Evolutionary conservation across 352 stramenopile species (phyloP), one percentile per base, ranked within the genome.

Genomic region (Phytopythium ostracodes): DNA sequence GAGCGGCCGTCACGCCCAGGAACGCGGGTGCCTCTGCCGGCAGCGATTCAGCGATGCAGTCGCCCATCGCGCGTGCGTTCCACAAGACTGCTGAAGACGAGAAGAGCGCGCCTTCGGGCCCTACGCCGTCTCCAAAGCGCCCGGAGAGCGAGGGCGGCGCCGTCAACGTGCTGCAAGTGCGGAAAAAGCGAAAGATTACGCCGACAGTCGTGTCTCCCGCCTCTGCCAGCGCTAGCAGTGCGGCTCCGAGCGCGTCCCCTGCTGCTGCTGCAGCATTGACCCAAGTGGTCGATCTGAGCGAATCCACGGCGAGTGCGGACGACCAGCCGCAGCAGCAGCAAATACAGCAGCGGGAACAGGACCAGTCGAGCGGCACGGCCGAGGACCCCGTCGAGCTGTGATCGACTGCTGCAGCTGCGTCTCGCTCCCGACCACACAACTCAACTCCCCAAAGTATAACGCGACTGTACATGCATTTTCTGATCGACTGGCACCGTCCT

Each of bases 171-270:
- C 62, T 95, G n/a, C 78, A 91, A 52, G 86, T 89, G 44, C 82
- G 81, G 49, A 95, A 95, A 65, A 93, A 93, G 70, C 81, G 82
- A 46, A 91, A 88, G 70, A 90, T 91, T 56, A 72, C 74, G 17
- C 75, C 82, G 22, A 73, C 71, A 47, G 65, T 78, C 11, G 72
- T 88, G 53, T 46, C 59, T 22, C 17, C 51, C 1, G 57, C 55
- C n/a, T 64, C 49, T 15, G 62, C 15, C 53, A 9, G 4, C 65
- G 33, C 17, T n/a, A 36, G 14, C 56, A 9, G 12, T 24, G 14
- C 40, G 27, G 27, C 52, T 56, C 18, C 36, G 20, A 66, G 24
- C 31, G 35, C 36, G 40, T 42, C 59, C 7, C 42, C 56, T 27
- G 50, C 24, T 42, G 50, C 61, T 52, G 6, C 33, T 8, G 29